phyloP scores from a whole-genome alignment of 1,139 yeast species.

The Suhomyces anneliseae region DNA sequence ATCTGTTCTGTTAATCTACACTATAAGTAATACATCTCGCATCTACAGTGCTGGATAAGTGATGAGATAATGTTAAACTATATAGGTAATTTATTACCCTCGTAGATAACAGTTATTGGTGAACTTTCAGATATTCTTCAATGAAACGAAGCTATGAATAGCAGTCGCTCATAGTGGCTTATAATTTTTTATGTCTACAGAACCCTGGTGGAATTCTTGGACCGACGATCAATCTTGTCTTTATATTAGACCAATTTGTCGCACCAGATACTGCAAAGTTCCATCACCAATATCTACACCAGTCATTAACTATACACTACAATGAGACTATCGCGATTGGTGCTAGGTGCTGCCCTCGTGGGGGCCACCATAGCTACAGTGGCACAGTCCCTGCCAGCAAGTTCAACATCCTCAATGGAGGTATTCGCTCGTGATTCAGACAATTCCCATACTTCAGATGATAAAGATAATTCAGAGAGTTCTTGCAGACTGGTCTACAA shows the following conservation, averaged over 20 bases:
- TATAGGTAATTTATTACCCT: too few species aligned
- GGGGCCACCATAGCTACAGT: background rate
- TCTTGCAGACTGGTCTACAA: slow-evolving; percentile 15
- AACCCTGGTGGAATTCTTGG: too few species aligned
- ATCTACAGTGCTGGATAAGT: too few species aligned
- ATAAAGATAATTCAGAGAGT: background rate
- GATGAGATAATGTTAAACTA: too few species aligned
- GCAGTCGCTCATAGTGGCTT: too few species aligned
- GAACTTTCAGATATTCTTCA: too few species aligned
- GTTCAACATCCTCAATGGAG: background rate
- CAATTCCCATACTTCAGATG: background rate
- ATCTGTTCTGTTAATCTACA: too few species aligned
- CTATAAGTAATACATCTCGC: too few species aligned
- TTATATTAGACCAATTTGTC: background rate
- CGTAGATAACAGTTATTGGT: too few species aligned
- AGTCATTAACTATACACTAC: background rate
- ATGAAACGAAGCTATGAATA: too few species aligned
- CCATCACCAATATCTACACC: background rate
- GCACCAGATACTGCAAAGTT: too few species aligned
- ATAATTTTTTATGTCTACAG: too few species aligned
- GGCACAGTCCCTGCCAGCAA: background rate
- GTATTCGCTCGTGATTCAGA: slow-evolving; percentile 1
- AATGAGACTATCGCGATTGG: background rate
- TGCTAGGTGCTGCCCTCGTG: background rate
- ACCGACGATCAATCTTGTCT: background rate